Evolutionary conservation across 441 rosid species (phyloP).

Genomic region (Adansonia rubrostipa): DNA sequence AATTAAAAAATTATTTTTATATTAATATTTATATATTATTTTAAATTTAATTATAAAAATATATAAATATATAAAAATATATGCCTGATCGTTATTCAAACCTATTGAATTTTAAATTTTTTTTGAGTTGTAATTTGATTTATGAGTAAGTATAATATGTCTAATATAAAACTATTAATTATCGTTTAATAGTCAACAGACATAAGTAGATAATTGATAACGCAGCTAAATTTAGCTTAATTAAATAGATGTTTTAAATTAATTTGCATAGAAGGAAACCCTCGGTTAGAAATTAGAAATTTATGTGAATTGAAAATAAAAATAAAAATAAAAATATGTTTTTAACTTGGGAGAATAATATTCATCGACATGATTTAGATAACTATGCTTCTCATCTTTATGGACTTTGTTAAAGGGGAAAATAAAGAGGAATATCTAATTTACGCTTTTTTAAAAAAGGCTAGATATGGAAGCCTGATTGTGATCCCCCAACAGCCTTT

Average conservation of each 20-base stretch:
- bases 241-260: background rate
- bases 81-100: too few species aligned
- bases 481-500: background rate
- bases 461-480: background rate
- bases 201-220: background rate
- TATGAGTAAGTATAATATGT: too few species aligned
- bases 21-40: too few species aligned
- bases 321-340: background rate
- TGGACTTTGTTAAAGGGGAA: constrained; percentile 2
- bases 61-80: too few species aligned
- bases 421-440: background rate
- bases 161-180: too few species aligned
- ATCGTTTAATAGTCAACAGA: background rate
- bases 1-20: background rate
- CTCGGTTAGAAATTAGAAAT: background rate
- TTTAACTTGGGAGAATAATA: background rate
- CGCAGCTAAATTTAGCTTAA: background rate
- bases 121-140: too few species aligned
- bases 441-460: background rate
- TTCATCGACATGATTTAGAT: background rate
- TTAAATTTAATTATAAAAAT: too few species aligned
- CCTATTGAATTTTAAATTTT: too few species aligned
- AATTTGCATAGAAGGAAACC: background rate
- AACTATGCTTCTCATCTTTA: background rate
- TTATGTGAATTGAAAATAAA: background rate